These are phyloP conservation scores for Erysimum cheiri DNA, from an alignment of 441 rosid species.

Conservation along the genomic window DNA sequence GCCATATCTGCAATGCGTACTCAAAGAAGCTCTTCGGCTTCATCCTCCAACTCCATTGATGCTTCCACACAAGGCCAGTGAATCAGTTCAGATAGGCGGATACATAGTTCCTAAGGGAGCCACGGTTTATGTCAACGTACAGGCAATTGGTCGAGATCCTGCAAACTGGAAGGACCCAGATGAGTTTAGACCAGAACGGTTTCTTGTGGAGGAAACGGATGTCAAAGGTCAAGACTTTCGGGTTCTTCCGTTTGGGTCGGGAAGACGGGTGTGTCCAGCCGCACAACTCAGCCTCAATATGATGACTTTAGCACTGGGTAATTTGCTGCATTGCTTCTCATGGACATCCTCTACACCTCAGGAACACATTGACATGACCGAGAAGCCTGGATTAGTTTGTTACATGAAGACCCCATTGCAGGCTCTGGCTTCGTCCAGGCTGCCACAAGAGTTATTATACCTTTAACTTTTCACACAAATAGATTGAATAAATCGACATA, in stretches of 20 bases:
- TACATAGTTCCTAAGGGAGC: slow-evolving; percentile 83
- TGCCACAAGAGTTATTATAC: slow-evolving; percentile 53
- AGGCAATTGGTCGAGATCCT: slow-evolving; percentile 83
- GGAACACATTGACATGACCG: slow-evolving; percentile 60
- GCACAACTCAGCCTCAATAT: slow-evolving; percentile 85
- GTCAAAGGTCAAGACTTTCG: slow-evolving; percentile 82
- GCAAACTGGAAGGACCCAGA: slow-evolving; percentile 64
- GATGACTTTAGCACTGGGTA: slow-evolving; percentile 75
- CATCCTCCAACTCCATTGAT: slow-evolving; percentile 94
- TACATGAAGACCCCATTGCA: slow-evolving; percentile 70
- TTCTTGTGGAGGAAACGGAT: slow-evolving; percentile 72
- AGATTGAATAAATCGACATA: not conserved
- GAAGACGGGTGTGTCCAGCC: slow-evolving; percentile 87
- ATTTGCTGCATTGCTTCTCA: slow-evolving; percentile 70
- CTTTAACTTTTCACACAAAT: slow-evolving; percentile 4
- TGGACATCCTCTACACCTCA: slow-evolving; percentile 59
- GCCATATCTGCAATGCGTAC: slow-evolving; percentile 66
- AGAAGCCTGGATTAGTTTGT: slow-evolving; percentile 71
- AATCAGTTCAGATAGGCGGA: slow-evolving; percentile 69
- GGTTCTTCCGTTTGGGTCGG: slow-evolving; percentile 84
- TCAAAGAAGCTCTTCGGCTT: slow-evolving; percentile 77
- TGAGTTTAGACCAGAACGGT: slow-evolving; percentile 81
- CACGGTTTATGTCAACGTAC: slow-evolving; percentile 72
- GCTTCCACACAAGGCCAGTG: slow-evolving; percentile 85
- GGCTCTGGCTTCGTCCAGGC: slow-evolving; percentile 58